A percentile compares a stretch with the other conserved stretches of the same genome.
Conservation (phyloP, 2,329 filamentous ascomycete genomes). For the Talaromyces rugulosus region DNA sequence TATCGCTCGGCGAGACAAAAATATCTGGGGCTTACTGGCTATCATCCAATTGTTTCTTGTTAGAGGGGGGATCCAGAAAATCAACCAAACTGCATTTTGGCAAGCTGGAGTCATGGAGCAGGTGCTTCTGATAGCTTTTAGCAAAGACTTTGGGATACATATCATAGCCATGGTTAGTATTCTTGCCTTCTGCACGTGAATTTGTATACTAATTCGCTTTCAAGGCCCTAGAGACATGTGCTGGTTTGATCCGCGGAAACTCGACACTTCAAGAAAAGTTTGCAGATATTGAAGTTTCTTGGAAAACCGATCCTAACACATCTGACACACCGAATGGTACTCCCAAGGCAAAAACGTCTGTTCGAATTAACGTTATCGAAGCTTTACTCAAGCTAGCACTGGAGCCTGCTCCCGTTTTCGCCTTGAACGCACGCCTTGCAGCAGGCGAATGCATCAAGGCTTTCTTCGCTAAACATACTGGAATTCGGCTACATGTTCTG, state of each 20-base stretch:
- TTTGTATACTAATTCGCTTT: conserved; percentile 10
- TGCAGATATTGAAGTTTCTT: conserved; percentile 73
- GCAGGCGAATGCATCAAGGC: conserved; percentile 89
- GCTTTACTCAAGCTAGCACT: conserved; percentile 81
- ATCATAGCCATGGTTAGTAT: conserved; percentile 72
- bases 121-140: conserved; percentile 79
- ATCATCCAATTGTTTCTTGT: conserved; percentile 83
- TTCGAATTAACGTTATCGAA: conserved; percentile 84
- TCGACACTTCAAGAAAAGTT: conserved; percentile 78
- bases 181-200: not conserved
- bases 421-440: conserved; percentile 77
- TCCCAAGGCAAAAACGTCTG: conserved; percentile 44
- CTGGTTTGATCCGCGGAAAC: conserved; percentile 83
- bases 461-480: conserved; percentile 77
- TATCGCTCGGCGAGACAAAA: conserved; percentile 75
- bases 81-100: conserved; percentile 83
- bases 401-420: conserved; percentile 59
- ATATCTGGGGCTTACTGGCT: conserved; percentile 83
- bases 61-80: conserved; percentile 72
- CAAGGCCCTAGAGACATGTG: conserved; percentile 76
- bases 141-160: conserved; percentile 63
- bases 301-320: conserved; percentile 22
- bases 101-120: conserved; percentile 75
- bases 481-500: conserved; percentile 81
- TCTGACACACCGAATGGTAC: conserved; percentile 31